Base-by-base conservation (phyloP, 331 rosid genomes). In the Quercus phellos region DNA sequence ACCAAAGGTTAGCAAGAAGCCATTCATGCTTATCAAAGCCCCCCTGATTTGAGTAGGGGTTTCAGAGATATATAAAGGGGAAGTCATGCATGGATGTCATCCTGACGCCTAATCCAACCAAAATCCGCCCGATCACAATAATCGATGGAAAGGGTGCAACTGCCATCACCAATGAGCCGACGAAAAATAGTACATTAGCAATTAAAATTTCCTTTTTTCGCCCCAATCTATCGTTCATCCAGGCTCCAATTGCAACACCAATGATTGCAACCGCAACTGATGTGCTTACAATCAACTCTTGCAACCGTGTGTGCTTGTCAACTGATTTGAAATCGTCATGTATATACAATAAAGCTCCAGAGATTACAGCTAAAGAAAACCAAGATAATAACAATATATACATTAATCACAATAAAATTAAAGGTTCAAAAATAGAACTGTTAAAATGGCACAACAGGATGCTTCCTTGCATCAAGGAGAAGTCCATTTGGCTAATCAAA, bases 31-130 rank as follows among this genome's bases (percentile, higher is more conserved):
- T 46, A 88, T 90, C 18, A 88, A 90, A 14, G 92, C 92, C 12
- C 90, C 92, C 79, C 92, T 84, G 14, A 86, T 82, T 76, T 68
- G 80, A 70, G 91, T 83, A 61, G 98, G 95, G 59, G 88, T 90
- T 82, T 89, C 96, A 16, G 96, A 91, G 22, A 93, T 91, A 82
- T 93, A 93, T 4, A 93, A 84, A 11, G 98, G 97, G 0, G 97
- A 81, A 0, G 94, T 93, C 97, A 93, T 24, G 26, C 26, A 24
- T 93, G 77, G 97, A 91, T 42, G 97, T 93, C 92, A 93, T 91
- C 29, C 98, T 97, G 0, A 93, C 95, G 8, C 97, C 98, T 18
- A 93, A 81, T 13, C 97, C 98, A 27, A 93, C 98, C 6, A 91
- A 77, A 35, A 91, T 8, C 74, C 98, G 84, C 13, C 98, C 98